Base-by-base conservation (phyloP, 2,329 filamentous ascomycete species). In the Epichloe coenophiala region DNA sequence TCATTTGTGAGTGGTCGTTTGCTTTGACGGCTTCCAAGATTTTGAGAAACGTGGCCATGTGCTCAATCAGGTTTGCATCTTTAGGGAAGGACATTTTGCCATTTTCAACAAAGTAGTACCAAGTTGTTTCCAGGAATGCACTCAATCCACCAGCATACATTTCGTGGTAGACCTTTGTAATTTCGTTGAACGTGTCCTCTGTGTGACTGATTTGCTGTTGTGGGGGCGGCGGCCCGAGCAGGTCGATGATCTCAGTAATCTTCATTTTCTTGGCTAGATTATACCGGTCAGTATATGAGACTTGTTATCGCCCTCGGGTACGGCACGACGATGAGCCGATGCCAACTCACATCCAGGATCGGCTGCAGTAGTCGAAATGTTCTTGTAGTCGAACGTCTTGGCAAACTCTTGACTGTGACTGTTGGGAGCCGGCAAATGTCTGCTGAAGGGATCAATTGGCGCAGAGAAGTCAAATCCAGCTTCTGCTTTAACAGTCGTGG, bases 81-180 rank as follows among this genome's bases (percentile, higher is more conserved):
- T 69, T 66, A 50, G 70, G 70, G 51, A 80, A 68, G n/a, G 71
- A 62, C 61, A 67, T 69, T 39, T 68, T 63, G 48, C 69, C 64
- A 52, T 70, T 66, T 13, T 72, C 73, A 45, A 63, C 63, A 45
- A 74, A 71, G 53, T 72, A 78, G 68, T 88, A 96, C 90, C 90
- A 97, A 31, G 75, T 76, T 6, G 88, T 86, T 65, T 96, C 90
- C 55, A 94, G 77, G 55, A 93, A 83, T 47, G 77, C 77, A 65
- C 87, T 83, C 45, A 93, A 77, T 7, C 81, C 84, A 1, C 77
- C 77, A 4, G 83, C 84, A 64, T 93, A 94, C 56, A 88, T 82
- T 56, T 84, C 83, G 58, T 79, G 77, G 66, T 86, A 94, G 15
- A 91, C 65, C 54, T 77, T 77, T 55, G 80, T 81, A 52, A 88